Evolutionary conservation across 2,329 filamentous ascomycete genomes (phyloP), one percentile per base, ranked within the genome.

Genomic region (Epichloe bromicola): DNA sequence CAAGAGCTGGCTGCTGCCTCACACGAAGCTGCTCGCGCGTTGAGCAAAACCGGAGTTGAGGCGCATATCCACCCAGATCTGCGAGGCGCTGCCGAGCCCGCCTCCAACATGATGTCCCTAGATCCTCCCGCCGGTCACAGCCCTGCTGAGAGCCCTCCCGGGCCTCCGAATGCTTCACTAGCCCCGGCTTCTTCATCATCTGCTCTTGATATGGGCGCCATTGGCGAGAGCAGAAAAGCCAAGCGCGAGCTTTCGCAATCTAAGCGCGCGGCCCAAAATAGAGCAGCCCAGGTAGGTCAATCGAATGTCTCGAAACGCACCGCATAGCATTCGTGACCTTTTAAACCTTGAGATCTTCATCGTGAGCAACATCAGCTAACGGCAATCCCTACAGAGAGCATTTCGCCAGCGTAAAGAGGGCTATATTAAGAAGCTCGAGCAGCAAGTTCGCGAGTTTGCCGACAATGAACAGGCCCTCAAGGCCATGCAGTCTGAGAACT

Each of bases 361-460:
- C 14, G 11, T 46, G 19, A 37, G 17, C 30, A 26, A 4, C 15
- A 5, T 17, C 4, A 26, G 17, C 37, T 36, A 34, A 51, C 39
- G 14, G 20, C 11, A 4, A n/a, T 38, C 12, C 10, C 19, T 49
- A 57, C 60, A 98, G 91, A 82, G 93, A 65, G 93, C 93, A 41
- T 98, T 98, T 70, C 87, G 93, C 41, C 90, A 97, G 70, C 86
- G 93, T 56, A 98, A 98, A 66, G 93, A 98, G 69, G 87, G 88
- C 44, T 96, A 98, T 67, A 98, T 98, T 67, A 95, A 95, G 73
- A 94, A 95, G 66, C 78, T 98, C 6, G 93, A 98, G 69, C 86
- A 93, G 64, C 88, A 97, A 65, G 88, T 96, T 48, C 83, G 88
- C 61, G 87, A 93, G 33, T 86, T 82, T 57, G 77, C 80, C 58